A percentile compares a stretch with the other conserved stretches of the same genome.
Conservation (phyloP, 2,329 filamentous ascomycete genomes). For the Paracoccidioides brasiliensis region DNA sequence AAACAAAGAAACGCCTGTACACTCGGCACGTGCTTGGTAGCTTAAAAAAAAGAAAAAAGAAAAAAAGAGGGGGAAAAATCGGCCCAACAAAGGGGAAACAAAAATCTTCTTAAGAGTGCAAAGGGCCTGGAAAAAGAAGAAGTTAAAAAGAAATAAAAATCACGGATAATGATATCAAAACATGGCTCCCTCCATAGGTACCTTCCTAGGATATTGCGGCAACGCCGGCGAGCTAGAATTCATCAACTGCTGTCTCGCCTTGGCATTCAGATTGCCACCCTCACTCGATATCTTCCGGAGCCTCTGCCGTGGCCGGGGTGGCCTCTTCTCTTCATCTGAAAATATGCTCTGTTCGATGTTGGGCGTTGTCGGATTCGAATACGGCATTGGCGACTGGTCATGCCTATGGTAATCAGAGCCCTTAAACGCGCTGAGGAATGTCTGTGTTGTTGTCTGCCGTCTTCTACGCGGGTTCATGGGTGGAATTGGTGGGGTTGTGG, state of each 20-base stretch:
- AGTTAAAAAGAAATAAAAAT: slow-evolving; percentile 2
- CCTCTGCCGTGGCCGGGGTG: slow-evolving; percentile 23
- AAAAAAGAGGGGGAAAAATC: no score
- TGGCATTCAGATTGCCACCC: slow-evolving; percentile 35
- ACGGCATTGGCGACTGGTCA: slow-evolving; percentile 17
- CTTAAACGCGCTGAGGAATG: slow-evolving; percentile 27
- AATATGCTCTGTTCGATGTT: slow-evolving; percentile 30
- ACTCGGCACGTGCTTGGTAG: no score
- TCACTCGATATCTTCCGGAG: slow-evolving; percentile 40
- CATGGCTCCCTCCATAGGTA: slow-evolving; percentile 24
- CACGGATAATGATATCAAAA: slow-evolving; percentile 18
- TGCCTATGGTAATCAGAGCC: slow-evolving; percentile 17
- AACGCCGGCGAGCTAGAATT: slow-evolving; percentile 17
- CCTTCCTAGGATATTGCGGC: slow-evolving; percentile 21
- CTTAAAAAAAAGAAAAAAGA: neutral
- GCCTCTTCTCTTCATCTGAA: slow-evolving; percentile 31
- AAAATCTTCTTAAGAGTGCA: neutral
- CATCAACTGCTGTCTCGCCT: slow-evolving; percentile 31
- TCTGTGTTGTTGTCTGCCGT: slow-evolving; percentile 34
- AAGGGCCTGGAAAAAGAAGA: neutral
- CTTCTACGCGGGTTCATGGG: slow-evolving; percentile 48
- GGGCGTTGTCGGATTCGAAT: slow-evolving; percentile 7
- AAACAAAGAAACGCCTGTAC: no score
- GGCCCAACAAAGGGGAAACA: neutral
- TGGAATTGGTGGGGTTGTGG: slow-evolving; percentile 40